Evolutionary conservation across 2,329 filamentous ascomycete species (phyloP).

Genomic region (Meredithiella fracta): DNA sequence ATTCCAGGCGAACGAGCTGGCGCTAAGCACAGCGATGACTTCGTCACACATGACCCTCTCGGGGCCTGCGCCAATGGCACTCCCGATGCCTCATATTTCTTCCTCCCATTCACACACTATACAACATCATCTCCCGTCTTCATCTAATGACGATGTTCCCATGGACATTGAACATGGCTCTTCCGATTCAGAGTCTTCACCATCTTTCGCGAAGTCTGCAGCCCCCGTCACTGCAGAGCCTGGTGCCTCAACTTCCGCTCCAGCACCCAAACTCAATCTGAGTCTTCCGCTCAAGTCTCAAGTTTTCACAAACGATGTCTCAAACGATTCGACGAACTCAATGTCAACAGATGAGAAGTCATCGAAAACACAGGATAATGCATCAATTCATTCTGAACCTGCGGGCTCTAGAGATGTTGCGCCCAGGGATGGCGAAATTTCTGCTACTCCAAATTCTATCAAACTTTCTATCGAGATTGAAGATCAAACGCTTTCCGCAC

Average conservation of each 20-base stretch:
- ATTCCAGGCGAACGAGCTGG: constrained; percentile 13
- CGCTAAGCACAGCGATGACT: constrained; percentile 13
- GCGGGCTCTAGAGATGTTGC: too few relatives aligned
- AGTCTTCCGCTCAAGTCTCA: not conserved
- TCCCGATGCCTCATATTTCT: constrained; percentile 8
- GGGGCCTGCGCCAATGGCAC: constrained; percentile 10
- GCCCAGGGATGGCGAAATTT: too few relatives aligned
- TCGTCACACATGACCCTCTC: constrained; percentile 13
- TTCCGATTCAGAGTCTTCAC: constrained; percentile 1
- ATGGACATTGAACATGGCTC: constrained; percentile 12
- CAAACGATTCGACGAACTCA: too few relatives aligned
- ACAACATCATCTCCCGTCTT: not conserved
- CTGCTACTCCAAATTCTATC: not conserved
- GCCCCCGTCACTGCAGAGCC: not conserved
- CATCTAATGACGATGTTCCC: constrained; percentile 8
- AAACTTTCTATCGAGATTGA: not conserved
- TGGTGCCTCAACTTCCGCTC: not conserved
- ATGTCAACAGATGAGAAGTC: too few relatives aligned
- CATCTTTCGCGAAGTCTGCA: not conserved
- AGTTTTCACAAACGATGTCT: not conserved
- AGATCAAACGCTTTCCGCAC: too few relatives aligned
- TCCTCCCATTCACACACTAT: not conserved
- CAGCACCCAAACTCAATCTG: not conserved
- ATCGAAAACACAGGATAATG: too few relatives aligned
- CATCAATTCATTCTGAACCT: too few relatives aligned